Evolutionary conservation across 2,329 filamentous ascomycete species (phyloP).

Genomic region (Botrytis paeoniae): DNA sequence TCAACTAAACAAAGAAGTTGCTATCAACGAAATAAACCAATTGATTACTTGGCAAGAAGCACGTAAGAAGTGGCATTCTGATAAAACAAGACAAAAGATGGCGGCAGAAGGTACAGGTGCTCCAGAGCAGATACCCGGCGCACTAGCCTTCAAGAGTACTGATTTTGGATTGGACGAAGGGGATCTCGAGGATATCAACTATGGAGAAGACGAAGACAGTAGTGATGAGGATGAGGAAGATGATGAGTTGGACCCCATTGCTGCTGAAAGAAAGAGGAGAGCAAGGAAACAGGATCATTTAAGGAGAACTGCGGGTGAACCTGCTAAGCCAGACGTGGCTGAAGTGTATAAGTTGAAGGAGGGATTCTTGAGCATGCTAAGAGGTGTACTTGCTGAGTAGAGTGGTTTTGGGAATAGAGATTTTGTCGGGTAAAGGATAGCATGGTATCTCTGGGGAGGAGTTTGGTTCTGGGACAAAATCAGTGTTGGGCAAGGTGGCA

Average conservation of each 20-base stretch:
- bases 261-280: constrained; percentile 76
- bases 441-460: neutral
- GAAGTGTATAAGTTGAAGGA: constrained; percentile 80
- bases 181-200: constrained; percentile 81
- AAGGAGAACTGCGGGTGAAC: constrained; percentile 77
- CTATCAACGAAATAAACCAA: constrained; percentile 75
- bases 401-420: neutral
- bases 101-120: constrained; percentile 68
- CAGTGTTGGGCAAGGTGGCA: neutral
- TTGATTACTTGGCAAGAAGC: constrained; percentile 93
- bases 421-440: too few species aligned
- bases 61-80: constrained; percentile 95
- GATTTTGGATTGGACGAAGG: constrained; percentile 90
- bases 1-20: constrained; percentile 66
- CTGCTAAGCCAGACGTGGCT: constrained; percentile 71
- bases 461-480: neutral
- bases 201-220: constrained; percentile 67
- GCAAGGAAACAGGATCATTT: constrained; percentile 76
- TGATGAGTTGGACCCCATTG: constrained; percentile 82
- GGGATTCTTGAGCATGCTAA: constrained; percentile 77
- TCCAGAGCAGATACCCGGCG: constrained; percentile 51
- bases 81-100: constrained; percentile 99
- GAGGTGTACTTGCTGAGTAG: constrained; percentile 75
- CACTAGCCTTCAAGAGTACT: constrained; percentile 64
- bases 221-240: constrained; percentile 64